Conservation (phyloP, 2,329 filamentous ascomycete species). For the Pochonia chlamydosporia region DNA sequence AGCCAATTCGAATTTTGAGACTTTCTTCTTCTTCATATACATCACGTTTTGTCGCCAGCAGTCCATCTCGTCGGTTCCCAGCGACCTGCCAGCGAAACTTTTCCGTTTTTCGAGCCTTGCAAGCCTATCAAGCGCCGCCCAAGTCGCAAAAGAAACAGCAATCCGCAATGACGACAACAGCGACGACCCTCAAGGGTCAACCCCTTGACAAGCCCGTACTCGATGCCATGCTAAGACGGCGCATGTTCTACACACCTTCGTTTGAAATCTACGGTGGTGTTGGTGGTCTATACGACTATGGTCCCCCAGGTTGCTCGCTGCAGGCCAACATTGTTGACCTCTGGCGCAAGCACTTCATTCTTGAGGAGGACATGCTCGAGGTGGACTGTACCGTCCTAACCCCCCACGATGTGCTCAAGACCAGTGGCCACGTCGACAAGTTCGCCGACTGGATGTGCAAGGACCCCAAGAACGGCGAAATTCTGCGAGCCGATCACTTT, state of each 20-base stretch:
- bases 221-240: constrained; percentile 80
- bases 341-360: constrained; percentile 90
- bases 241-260: constrained; percentile 89
- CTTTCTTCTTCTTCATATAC: constrained; percentile 8
- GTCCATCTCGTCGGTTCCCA: constrained; percentile 13
- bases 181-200: constrained; percentile 82
- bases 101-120: constrained; percentile 21
- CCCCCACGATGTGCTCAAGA: constrained; percentile 89
- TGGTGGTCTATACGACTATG: constrained; percentile 87
- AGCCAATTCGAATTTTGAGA: constrained; percentile 16
- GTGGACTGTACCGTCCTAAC: constrained; percentile 93
- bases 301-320: constrained; percentile 79
- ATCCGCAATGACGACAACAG: constrained; percentile 40
- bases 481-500: constrained; percentile 91
- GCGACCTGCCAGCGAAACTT: constrained; percentile 19
- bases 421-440: constrained; percentile 93
- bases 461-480: constrained; percentile 95
- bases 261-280: constrained; percentile 95
- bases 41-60: constrained; percentile 6
- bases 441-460: constrained; percentile 99
- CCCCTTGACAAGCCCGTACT: constrained; percentile 77
- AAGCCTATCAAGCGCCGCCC: constrained; percentile 22
- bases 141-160: constrained; percentile 18
- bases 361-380: constrained; percentile 93
- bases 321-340: constrained; percentile 82